Base-by-base conservation (phyloP, 2,329 filamentous ascomycete genomes). In the Calycina marina region DNA sequence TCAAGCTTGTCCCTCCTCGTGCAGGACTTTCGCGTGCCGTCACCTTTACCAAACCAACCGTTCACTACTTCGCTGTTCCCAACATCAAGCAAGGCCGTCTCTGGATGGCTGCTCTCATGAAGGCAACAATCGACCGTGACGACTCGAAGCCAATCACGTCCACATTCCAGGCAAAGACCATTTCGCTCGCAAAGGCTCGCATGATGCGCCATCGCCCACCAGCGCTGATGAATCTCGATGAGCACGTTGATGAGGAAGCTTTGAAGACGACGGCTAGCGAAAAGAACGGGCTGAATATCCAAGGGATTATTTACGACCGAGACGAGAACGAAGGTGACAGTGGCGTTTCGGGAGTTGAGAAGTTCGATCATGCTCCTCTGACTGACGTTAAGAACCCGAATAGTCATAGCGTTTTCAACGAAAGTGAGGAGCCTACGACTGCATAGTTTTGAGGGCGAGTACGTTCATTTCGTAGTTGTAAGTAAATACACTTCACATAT, bases 81-180 rank as follows among this genome's bases (percentile, higher is more conserved):
- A 93, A 80, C 47, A 62, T 94, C 37, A 75, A 83, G 47, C 74
- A 90, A 51, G 90, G 90, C 11, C 75, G 90, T 9, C 62, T 92
- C 25, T 98, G 90, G 90, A 98, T 98, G 90, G 90, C 85, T 4
- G 90, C 90, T 4, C 62, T 98, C 31, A 93, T 98, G 83, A 98
- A 98, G 60, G 90, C 90, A 8, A 98, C 90, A 1, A 98, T 98
- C 47, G 88, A 96, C 52, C 78, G 88, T 39, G 90, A 98, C 46
- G 74, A 79, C 48, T 70, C 70, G 4, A 70, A 79, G 39, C 72
- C 78, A 6, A 77, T 93, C 38, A 85, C 83, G 13, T 90, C 82
- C 3, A 93, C 85, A 3, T 96, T 96, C 58, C 88, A 93, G 52
- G 86, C 94, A 53, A 90, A 93, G 63, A 98, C 90, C 0, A 93